A percentile compares a stretch with the other conserved stretches of the same genome.
Conservation (phyloP, 164 flowering plant species). For the Paratinospora sagittata region DNA sequence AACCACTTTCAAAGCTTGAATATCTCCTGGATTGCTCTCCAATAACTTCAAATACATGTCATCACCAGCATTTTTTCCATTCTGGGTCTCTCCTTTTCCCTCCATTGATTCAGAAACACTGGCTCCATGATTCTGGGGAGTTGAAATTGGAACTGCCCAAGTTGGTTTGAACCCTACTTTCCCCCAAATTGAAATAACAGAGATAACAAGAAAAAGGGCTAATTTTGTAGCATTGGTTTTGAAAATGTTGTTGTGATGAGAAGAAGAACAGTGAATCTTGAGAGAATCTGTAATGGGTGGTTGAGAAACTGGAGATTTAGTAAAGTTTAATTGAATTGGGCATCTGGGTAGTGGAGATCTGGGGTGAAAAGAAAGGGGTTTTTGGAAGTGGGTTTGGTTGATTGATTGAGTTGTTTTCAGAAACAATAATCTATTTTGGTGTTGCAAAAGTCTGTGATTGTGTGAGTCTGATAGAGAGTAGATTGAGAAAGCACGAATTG, state of each 20-base stretch:
- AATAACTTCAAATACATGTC: constrained; percentile 51
- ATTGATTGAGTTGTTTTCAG: background rate
- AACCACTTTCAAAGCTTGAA: constrained; percentile 72
- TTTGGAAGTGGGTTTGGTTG: background rate
- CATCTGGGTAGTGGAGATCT: background rate
- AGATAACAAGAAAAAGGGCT: constrained; percentile 50
- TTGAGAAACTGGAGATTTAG: constrained; percentile 8
- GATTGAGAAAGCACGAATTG: background rate
- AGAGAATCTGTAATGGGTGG: constrained; percentile 8
- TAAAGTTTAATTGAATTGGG: constrained; percentile 3
- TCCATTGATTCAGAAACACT: constrained; percentile 18
- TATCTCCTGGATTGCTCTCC: constrained; percentile 57
- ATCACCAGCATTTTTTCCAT: constrained; percentile 38
- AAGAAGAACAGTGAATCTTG: background rate
- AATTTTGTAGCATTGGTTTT: constrained; percentile 29
- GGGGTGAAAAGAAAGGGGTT: background rate
- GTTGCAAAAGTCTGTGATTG: background rate
- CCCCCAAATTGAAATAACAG: constrained; percentile 44
- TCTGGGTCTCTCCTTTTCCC: constrained; percentile 20
- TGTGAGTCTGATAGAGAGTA: background rate
- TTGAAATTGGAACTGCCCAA: constrained; percentile 24
- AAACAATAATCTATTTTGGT: background rate
- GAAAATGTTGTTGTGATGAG: constrained; percentile 18
- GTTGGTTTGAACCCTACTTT: constrained; percentile 30
- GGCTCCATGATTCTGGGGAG: constrained; percentile 11